Evolutionary conservation across 2,329 filamentous ascomycete genomes (phyloP), one percentile per base, ranked within the genome.

Genomic region (Aspergillus jensenii): DNA sequence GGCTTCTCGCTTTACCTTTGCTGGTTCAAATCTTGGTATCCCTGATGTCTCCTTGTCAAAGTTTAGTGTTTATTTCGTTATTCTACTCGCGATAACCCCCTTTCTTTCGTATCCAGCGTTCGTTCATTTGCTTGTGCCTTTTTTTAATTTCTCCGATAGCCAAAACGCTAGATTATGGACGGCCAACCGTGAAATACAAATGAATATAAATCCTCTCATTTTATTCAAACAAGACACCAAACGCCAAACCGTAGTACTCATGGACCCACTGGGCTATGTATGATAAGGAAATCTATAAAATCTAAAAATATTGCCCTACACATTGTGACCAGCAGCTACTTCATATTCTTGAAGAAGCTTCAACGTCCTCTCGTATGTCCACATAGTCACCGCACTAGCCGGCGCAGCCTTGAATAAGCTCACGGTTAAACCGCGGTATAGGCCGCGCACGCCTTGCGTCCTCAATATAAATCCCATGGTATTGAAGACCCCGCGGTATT

Each of bases 391-490:
- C 6, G 93, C 91, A 73, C 90, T 95, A 27, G 90, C 87, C n/a
- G 95, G 95, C 21, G 93, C 95, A 33, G 93, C 91, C 80, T 99
- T 99, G 65, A 98, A 73, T 70, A 99, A 77, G 72, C 92, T 93
- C 56, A 98, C 92, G 1, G 88, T 89, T 71, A 99, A 78, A 0
- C 95, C 95, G 54, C 93, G 84, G 74, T 98, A 99, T 66, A 98
- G 73, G 0, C 93, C 93, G 55, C 90, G 82, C 44, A 87, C 67
- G 0, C 95, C 93, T 73, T 98, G 93, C 8, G 80, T 82, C 54
- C 75, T 79, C 58, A 93, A 67, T 59, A 98, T 96, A 60, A 81
- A 78, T 56, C 73, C 72, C 60, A 96, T 80, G 0, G 91, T 90
- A 45, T 79, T 80, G 4, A 86, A 66, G 0, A 96, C 86, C 4